Evolutionary conservation across 169 alveolate genomes (phyloP), one percentile per base, ranked within the genome.

Genomic region (Plasmodium vivax): DNA sequence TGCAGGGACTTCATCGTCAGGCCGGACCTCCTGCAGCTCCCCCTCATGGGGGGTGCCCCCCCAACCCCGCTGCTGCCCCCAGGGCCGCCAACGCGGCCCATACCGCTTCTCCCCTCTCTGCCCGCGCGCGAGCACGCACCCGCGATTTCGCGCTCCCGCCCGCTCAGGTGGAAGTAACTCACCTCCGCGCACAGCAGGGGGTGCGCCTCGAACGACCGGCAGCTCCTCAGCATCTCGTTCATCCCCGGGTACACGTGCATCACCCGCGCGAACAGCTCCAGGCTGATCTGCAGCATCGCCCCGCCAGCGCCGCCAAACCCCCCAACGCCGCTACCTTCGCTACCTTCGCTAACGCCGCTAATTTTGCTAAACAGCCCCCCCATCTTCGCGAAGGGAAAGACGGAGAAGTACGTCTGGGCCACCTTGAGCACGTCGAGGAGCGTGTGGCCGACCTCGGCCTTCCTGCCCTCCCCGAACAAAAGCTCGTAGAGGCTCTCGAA

Each of bases 141-240:
- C 1, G 54, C 81, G 2, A 80, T 5, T 10, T 58, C 94, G 32
- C 79, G 81, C 34, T 68, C 94, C 30, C 73, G 23, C 36, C 1
- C 77, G 10, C 36, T 62, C 73, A 90, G 6, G 32, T 90, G 83
- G 82, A 90, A 90, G 73, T 90, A 90, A 62, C 73, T 90, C 10
- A 79, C 83, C n/a, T 90, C 91, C 1, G 80, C 34, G 32, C 73
- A 90, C 3, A 79, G 36, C 45, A 16, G 62, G 30, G 94, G 90
- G 23, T 36, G 83, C 0, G 10, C 38, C 38, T 90, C 91, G 58
- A 90, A 80, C 14, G 56, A 30, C 19, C 45, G 23, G 68, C 38
- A 43, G 14, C 19, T 80, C 3, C n/a, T 80, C 73, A 80, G 10
- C 77, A 90, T 58, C 4, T 51, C 68, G 16, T 58, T 90, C 30